phyloP scores from a whole-genome alignment of 2,329 filamentous ascomycete species.

The Clarireedia sp. region DNA sequence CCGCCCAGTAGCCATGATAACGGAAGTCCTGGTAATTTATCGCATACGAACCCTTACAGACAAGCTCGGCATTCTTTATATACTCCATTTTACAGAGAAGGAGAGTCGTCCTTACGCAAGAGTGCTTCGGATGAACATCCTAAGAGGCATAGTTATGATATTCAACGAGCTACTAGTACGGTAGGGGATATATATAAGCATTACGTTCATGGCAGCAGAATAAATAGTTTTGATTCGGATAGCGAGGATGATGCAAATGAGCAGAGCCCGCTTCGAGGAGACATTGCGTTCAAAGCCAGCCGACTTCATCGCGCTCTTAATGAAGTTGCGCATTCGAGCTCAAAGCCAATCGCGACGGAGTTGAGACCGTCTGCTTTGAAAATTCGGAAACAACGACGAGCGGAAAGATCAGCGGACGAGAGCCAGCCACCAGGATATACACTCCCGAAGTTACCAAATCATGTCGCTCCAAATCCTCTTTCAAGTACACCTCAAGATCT shows the following conservation, averaged over 20 bases:
- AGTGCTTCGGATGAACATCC: slow-evolving; percentile 7
- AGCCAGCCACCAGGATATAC: slow-evolving; percentile 9
- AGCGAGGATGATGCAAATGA: slow-evolving; percentile 8
- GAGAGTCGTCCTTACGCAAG: slow-evolving; percentile 7
- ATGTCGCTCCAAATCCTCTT: neutral
- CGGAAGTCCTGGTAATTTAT: neutral
- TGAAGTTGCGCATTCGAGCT: neutral
- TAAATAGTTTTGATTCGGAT: neutral
- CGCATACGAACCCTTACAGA: neutral
- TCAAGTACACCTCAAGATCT: slow-evolving; percentile 10
- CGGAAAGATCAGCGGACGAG: slow-evolving; percentile 4
- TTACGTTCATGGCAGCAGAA: slow-evolving; percentile 14
- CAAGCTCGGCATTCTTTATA: slow-evolving; percentile 3
- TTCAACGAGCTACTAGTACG: slow-evolving; percentile 21
- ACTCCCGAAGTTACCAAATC: slow-evolving; percentile 9
- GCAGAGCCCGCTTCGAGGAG: slow-evolving; percentile 1
- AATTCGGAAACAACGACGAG: slow-evolving; percentile 8
- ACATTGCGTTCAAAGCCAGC: neutral
- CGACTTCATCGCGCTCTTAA: neutral
- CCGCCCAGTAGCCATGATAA: slow-evolving; percentile 3
- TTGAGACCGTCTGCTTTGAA: slow-evolving; percentile 11
- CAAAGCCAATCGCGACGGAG: neutral
- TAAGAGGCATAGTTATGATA: slow-evolving; percentile 8
- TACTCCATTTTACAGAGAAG: neutral
- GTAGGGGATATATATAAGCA: slow-evolving; percentile 25